These are phyloP conservation scores for Xylariaceae sp. DNA, from an alignment of 2,329 filamentous ascomycete genomes.

Conservation along the genomic window DNA sequence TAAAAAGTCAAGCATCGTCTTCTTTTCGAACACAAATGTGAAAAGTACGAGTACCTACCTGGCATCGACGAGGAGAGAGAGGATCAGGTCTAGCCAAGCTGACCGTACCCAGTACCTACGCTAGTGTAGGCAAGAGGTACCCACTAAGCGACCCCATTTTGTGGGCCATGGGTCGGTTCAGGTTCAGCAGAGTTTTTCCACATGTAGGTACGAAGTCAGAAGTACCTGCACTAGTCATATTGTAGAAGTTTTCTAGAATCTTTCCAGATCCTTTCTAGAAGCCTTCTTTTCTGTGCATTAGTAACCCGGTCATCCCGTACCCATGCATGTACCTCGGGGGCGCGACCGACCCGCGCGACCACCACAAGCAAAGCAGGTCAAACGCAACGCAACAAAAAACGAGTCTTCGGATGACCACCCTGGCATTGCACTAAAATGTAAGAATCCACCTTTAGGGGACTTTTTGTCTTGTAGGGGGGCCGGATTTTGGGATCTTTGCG, in stretches of 20 bases:
- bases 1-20: neutral
- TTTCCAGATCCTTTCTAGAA: constrained; percentile 29
- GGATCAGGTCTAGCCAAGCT: no score
- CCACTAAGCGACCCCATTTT: neutral
- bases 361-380: no score
- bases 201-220: neutral
- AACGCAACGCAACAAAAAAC: no score
- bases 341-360: no score
- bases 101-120: neutral
- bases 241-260: constrained; percentile 15
- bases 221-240: neutral
- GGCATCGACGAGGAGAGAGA: no score
- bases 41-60: no score
- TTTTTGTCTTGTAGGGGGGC: no score
- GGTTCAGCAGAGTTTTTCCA: neutral
- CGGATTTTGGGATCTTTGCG: neutral
- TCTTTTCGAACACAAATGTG: no score
- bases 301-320: constrained; percentile 23
- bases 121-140: neutral
- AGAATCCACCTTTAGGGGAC: no score
- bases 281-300: constrained; percentile 18
- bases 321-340: neutral
- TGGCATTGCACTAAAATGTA: no score
- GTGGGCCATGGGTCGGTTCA: neutral
- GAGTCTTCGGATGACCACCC: neutral